phyloP scores from a whole-genome alignment of 2,329 filamentous ascomycete species.

The Trichoderma sp. region DNA sequence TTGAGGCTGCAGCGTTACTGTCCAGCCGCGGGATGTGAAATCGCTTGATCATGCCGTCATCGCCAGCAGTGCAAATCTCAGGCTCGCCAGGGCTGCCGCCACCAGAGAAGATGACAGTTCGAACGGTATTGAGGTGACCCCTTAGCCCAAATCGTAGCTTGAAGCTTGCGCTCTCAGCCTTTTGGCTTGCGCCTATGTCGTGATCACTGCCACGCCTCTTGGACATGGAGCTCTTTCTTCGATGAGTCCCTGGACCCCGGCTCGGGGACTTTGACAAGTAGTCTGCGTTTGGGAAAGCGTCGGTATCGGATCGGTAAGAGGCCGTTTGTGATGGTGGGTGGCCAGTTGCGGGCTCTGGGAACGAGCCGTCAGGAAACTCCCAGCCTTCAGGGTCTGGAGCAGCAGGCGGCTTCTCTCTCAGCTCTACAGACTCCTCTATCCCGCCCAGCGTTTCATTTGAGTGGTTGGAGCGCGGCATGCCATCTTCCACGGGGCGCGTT shows the following conservation, averaged over 20 bases:
- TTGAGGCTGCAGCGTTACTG: slow-evolving; percentile 41
- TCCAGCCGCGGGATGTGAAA: slow-evolving; percentile 92
- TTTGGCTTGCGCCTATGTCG: slow-evolving; percentile 54
- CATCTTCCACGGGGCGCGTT: slow-evolving; percentile 37
- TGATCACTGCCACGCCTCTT: slow-evolving; percentile 69
- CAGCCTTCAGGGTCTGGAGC: slow-evolving; percentile 69
- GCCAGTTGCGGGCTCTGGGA: slow-evolving; percentile 52
- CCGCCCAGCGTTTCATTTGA: slow-evolving; percentile 40
- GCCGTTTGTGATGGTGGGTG: slow-evolving; percentile 47
- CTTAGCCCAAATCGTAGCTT: slow-evolving; percentile 89
- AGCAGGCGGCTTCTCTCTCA: slow-evolving; percentile 46
- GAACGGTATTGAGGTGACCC: slow-evolving; percentile 90
- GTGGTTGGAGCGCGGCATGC: slow-evolving; percentile 36
- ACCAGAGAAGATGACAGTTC: slow-evolving; percentile 93
- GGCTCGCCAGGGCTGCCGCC: slow-evolving; percentile 93
- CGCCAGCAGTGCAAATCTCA: slow-evolving; percentile 92
- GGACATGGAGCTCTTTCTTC: slow-evolving; percentile 77
- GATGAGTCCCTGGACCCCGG: slow-evolving; percentile 64
- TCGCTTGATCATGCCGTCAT: slow-evolving; percentile 93
- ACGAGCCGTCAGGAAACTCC: slow-evolving; percentile 85
- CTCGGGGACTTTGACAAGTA: slow-evolving; percentile 78
- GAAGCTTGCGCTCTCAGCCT: slow-evolving; percentile 73
- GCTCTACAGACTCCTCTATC: slow-evolving; percentile 42
- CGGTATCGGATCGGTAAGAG: slow-evolving; percentile 74
- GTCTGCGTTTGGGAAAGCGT: slow-evolving; percentile 81